These are phyloP conservation scores for Phialophora expanda DNA, from an alignment of 2,329 filamentous ascomycete genomes.

Conservation along the genomic window DNA sequence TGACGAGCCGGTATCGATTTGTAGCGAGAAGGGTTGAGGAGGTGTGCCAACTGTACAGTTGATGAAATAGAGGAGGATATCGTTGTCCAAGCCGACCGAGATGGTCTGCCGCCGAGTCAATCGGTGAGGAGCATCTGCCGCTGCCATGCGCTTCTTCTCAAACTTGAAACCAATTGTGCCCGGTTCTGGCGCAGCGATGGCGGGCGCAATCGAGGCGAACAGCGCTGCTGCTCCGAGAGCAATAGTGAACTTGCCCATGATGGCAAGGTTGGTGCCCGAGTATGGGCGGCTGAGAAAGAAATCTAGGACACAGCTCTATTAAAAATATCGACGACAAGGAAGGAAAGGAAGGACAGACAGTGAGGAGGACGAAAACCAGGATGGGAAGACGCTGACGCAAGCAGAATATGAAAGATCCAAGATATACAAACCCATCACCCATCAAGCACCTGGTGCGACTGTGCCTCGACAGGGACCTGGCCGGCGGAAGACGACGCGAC, in stretches of 20 bases:
- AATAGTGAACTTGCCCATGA: slow-evolving; percentile 28
- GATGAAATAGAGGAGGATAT: slow-evolving; percentile 62
- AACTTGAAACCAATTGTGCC: slow-evolving; percentile 36
- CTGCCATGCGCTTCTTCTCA: slow-evolving; percentile 31
- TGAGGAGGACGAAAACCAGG: background rate
- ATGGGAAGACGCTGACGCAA: slow-evolving; percentile 3
- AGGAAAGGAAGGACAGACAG: background rate
- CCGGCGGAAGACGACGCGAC: background rate
- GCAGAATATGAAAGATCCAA: background rate
- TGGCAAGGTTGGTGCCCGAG: background rate
- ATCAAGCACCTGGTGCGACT: background rate
- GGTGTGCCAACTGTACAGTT: slow-evolving; percentile 69
- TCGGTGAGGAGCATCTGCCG: slow-evolving; percentile 22
- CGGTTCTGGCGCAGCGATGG: slow-evolving; percentile 22
- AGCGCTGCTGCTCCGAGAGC: slow-evolving; percentile 29
- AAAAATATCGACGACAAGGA: slow-evolving; percentile 4
- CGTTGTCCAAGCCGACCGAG: slow-evolving; percentile 34
- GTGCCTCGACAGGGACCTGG: background rate
- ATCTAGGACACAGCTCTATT: background rate
- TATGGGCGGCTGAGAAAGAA: background rate
- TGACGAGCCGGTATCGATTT: slow-evolving; percentile 72
- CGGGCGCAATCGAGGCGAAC: slow-evolving; percentile 28
- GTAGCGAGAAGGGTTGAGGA: slow-evolving; percentile 61
- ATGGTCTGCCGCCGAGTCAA: slow-evolving; percentile 35
- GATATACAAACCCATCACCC: background rate